Percentiles rank a stretch among this genome's conserved stretches.
Conservation (phyloP, 2,329 filamentous ascomycete species). For the Ceratocystis eucalypticola region DNA sequence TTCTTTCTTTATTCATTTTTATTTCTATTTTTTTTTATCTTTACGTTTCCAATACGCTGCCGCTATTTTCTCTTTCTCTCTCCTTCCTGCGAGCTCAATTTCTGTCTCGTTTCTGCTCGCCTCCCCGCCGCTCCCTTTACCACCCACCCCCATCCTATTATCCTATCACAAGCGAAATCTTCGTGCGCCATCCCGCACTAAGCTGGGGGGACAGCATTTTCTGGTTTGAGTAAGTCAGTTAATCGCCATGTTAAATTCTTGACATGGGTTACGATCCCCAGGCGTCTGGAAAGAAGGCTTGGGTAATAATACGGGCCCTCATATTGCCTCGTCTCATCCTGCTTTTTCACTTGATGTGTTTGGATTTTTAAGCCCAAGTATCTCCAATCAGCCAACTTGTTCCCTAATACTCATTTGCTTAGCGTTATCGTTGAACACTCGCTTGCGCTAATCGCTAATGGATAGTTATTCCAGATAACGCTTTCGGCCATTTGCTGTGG, state of each 20-base stretch:
- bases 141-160: neutral
- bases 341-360: neutral
- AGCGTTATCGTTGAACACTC: neutral
- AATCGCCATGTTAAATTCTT: neutral
- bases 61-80: neutral
- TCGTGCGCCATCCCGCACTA: neutral
- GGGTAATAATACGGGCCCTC: neutral
- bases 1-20: no score
- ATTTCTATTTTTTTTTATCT: neutral
- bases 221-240: neutral
- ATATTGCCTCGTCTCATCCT: neutral
- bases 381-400: neutral
- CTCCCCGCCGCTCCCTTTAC: neutral
- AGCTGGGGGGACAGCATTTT: neutral
- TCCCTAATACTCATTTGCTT: neutral
- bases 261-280: neutral
- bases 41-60: no score
- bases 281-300: neutral
- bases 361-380: neutral
- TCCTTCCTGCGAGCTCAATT: neutral
- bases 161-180: neutral
- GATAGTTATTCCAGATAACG: conserved; percentile 3
- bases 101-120: neutral
- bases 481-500: neutral
- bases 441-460: neutral